Conservation (phyloP, 148 eudicot species). For the Rhododendron vialii region DNA sequence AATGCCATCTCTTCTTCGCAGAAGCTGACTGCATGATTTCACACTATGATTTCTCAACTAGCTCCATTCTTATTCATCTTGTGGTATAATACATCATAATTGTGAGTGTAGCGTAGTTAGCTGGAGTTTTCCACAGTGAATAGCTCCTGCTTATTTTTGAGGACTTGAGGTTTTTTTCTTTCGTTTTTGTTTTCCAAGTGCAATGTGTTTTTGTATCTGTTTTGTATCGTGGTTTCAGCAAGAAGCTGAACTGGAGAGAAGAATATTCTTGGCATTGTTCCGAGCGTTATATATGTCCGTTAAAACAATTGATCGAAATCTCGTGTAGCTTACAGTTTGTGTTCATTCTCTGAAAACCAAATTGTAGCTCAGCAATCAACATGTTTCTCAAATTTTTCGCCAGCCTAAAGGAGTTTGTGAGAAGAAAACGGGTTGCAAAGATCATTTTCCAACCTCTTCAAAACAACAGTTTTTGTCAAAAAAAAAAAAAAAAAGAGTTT, state of each 20-base stretch:
- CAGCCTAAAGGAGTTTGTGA: background rate
- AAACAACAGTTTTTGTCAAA: no score
- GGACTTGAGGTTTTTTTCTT: background rate
- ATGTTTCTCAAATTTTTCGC: background rate
- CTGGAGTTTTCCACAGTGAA: background rate
- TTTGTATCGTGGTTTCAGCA: constrained; percentile 1
- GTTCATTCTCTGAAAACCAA: background rate
- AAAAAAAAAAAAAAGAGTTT: no score
- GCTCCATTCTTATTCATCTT: constrained; percentile 1
- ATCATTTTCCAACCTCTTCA: no score
- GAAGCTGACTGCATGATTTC: constrained; percentile 56
- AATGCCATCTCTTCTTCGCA: constrained; percentile 44
- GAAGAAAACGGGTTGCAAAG: background rate
- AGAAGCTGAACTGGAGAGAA: constrained; percentile 1
- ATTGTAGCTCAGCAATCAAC: background rate
- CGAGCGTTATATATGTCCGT: no score
- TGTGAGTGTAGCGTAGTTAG: constrained; percentile 14
- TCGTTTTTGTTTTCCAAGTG: background rate
- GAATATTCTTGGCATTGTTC: background rate
- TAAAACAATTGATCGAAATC: no score
- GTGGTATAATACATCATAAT: constrained; percentile 15
- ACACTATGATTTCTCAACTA: background rate
- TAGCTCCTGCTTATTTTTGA: constrained; percentile 4
- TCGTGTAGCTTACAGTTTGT: background rate
- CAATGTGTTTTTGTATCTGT: background rate